Evolutionary conservation across 192 early-diverging fungal species (phyloP), one percentile per base, ranked within the genome.

Genomic region (Coemansia sp.): DNA sequence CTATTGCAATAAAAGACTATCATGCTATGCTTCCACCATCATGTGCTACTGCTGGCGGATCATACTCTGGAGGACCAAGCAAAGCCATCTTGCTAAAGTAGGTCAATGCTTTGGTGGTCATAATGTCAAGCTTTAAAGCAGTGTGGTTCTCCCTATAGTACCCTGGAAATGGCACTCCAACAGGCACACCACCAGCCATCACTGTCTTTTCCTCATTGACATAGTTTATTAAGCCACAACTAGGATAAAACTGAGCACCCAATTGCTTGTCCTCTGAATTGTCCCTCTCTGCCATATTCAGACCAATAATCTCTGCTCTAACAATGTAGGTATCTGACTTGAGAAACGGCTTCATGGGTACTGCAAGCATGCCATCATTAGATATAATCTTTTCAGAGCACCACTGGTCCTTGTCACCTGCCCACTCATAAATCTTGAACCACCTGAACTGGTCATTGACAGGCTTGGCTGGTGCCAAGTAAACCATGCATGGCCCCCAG

Each of bases 361-460:
- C 54, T 10, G 32, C 54, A 3, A 57, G 54, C 31, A 36, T 9
- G 54, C 54, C 54, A 32, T 57, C 19, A 20, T 57, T 57, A 12
- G 54, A 6, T 6, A 57, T 20, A 57, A 57, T 36, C 19, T 19
- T 57, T 20, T 57, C 31, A 0, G 54, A 57, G n/a, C 54, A 57
- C 54, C 54, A 57, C 4, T 15, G 29, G 27, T n/a, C 29, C n/a
- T 25, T 20, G 27, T 32, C 32, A 20, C 54, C 54, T 29, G 17
- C 32, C 31, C 27, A 32, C n/a, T 57, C 54, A 20, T 57, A 57
- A 15, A 57, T 57, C 54, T 57, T 57, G 31, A 57, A 57, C 54
- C 54, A 57, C 32, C 19, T 35, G 47, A 27, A 14, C 1, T 9
- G 5, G n/a, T 20, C 19, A 17, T 22, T 36, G n/a, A 20, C 19